Base-by-base conservation (phyloP, 1,139 yeast species). In the Scheffersomyces parashehatae region DNA sequence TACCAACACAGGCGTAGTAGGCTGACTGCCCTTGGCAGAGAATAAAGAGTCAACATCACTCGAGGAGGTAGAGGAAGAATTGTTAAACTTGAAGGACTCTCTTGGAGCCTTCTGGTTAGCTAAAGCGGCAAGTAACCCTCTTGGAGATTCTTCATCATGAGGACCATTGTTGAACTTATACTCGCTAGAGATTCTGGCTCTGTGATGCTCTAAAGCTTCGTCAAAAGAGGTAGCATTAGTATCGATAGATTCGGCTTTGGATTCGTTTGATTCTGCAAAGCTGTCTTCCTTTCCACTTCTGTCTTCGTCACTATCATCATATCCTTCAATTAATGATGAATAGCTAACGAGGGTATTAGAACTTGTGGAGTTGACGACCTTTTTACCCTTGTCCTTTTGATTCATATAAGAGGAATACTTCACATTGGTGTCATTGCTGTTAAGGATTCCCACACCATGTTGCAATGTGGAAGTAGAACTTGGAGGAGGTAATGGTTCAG, bases 401-500 rank as follows among this genome's bases (percentile, higher is more conserved):
- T 46, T 43, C 36, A 50, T 48, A 38, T 50, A 50, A n/a, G 52
- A 38, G 15, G 51, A 48, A 38, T 49, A 50, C 38, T 49, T 50
- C 38, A 47, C 35, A 29, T 50, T 50, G 29, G 43, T 43, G 32
- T 49, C 44, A 16, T 39, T 39, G 14, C 50, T 38, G 9, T 24
- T 29, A 14, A 43, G n/a, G 9, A 40, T 24, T 14, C 35, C 28
- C 29, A 5, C 35, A 24, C 10, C 42, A 36, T 24, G 33, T 20
- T 5, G 44, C 16, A 28, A 38, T 37, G 38, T 40, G 31, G 20
- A 14, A 14, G 35, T 9, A 4, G 35, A 10, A 7, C n/a, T 31
- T 20, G 20, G 20, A 41, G 58, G 60, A 13, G 69, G 70, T 42
- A 67, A 54, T 13, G 70, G 69, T 6, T 64, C 63, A 0, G 70